These are phyloP conservation scores for Suillus paluster DNA, from an alignment of 768 basidiomycete genomes.

Conservation along the genomic window DNA sequence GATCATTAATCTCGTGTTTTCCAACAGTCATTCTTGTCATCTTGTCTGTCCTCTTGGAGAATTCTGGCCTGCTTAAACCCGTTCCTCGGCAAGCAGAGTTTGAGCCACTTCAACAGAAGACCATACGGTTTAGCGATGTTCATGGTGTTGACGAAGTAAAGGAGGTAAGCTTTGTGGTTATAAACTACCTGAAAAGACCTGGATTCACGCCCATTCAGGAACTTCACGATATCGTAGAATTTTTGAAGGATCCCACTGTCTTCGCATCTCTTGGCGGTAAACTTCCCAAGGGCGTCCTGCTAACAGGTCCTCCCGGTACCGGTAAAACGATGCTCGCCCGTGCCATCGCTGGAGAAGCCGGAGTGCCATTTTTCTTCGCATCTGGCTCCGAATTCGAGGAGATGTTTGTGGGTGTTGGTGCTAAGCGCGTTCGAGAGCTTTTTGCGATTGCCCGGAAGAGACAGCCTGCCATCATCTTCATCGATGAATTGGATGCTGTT, in stretches of 20 bases:
- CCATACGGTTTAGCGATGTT: slow-evolving; percentile 92
- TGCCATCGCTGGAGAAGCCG: slow-evolving; percentile 97
- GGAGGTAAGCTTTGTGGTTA: slow-evolving; percentile 53
- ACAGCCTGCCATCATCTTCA: slow-evolving; percentile 97
- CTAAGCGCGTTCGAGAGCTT: slow-evolving; percentile 93
- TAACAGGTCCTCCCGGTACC: slow-evolving; percentile 92
- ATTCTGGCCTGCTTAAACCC: slow-evolving; percentile 90
- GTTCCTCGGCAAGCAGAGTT: slow-evolving; percentile 83
- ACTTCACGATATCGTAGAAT: slow-evolving; percentile 92
- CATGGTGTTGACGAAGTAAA: slow-evolving; percentile 99
- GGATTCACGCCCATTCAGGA: slow-evolving; percentile 52
- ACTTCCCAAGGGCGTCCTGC: slow-evolving; percentile 90
- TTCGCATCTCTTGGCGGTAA: slow-evolving; percentile 94
- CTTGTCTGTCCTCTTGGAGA: slow-evolving; percentile 89
- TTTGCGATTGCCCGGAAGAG: slow-evolving; percentile 94
- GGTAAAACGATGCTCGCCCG: slow-evolving; percentile 87
- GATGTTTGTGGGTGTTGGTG: slow-evolving; percentile 96
- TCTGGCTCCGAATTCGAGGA: slow-evolving; percentile 98
- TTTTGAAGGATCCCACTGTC: slow-evolving; percentile 89
- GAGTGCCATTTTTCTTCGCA: slow-evolving; percentile 96
- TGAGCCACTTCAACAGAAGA: slow-evolving; percentile 78
- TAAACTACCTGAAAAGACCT: not conserved
- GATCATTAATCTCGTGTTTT: not conserved
- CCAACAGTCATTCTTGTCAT: slow-evolving; percentile 77
- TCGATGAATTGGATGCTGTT: slow-evolving; percentile 94